These are phyloP conservation scores for Triticum timopheevii DNA, from an alignment of 176 grass and related monocot genomes.

Conservation along the genomic window DNA sequence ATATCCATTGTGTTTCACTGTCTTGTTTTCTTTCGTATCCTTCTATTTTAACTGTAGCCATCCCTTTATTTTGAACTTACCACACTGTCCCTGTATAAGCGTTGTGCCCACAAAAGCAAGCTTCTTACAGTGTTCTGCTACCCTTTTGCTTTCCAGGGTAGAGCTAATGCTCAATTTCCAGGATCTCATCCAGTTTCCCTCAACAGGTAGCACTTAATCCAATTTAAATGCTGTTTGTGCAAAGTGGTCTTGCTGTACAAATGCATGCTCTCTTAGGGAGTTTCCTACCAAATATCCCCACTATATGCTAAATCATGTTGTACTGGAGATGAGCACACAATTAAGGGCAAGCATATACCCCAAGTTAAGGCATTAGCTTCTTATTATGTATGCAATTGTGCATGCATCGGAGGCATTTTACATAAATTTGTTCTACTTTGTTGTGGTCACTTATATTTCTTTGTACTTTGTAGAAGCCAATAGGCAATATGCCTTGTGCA, in stretches of 20 bases:
- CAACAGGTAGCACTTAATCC: slow-evolving; percentile 11
- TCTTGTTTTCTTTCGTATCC: background rate
- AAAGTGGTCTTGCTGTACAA: background rate
- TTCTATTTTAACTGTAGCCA: background rate
- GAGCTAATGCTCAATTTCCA: slow-evolving; percentile 29
- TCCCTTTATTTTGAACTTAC: background rate
- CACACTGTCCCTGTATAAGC: background rate
- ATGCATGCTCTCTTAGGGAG: background rate
- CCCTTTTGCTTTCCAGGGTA: slow-evolving; percentile 29
- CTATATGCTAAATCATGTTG: slow-evolving; percentile 1
- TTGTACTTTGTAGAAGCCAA: background rate
- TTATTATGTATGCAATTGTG: background rate
- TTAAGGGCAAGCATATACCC: background rate
- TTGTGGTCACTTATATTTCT: background rate
- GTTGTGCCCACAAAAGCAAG: background rate
- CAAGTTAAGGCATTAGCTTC: background rate
- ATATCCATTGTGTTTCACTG: background rate
- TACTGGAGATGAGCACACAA: background rate
- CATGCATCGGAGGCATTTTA: background rate
- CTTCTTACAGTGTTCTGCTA: slow-evolving; percentile 1
- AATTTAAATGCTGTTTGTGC: background rate
- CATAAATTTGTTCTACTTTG: background rate
- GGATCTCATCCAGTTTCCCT: slow-evolving; percentile 38
- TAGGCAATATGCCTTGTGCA: background rate
- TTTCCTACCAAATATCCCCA: background rate